Conservation (phyloP, 805 yeast species). For the Lipomyces chichibuensis region DNA sequence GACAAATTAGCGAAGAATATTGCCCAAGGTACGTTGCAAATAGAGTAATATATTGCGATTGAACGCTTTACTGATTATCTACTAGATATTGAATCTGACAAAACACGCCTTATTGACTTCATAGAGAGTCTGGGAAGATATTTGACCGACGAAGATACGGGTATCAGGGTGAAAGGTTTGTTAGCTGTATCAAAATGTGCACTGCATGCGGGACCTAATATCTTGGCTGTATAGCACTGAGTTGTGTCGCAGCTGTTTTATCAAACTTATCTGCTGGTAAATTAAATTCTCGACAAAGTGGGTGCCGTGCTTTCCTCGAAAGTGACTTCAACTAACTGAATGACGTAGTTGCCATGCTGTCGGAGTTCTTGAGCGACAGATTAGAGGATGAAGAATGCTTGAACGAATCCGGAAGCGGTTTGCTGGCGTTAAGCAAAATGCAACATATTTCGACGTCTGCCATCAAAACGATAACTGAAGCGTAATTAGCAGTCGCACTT, state of each 20-base stretch:
- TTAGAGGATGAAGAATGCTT: conserved; percentile 64
- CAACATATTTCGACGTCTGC: conserved; percentile 47
- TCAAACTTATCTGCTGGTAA: conserved; percentile 40
- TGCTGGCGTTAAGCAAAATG: conserved; percentile 57
- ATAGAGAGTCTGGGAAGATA: conserved; percentile 63
- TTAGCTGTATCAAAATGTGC: not conserved
- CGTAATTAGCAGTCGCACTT: conserved; percentile 36
- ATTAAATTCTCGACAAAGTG: conserved; percentile 47
- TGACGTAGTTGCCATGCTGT: conserved; percentile 41
- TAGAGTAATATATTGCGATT: not conserved
- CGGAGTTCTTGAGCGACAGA: conserved; percentile 63
- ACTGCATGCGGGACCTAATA: not conserved
- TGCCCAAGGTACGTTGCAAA: conserved; percentile 18
- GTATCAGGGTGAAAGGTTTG: conserved; percentile 51
- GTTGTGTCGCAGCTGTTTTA: conserved; percentile 50
- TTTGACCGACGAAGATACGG: conserved; percentile 62
- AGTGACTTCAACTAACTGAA: not conserved
- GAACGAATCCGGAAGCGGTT: conserved; percentile 57
- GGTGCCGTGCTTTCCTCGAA: not conserved
- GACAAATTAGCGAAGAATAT: conserved; percentile 13
- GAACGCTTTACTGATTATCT: not conserved
- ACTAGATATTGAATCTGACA: conserved; percentile 39
- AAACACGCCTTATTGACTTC: conserved; percentile 53
- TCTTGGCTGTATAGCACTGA: conserved; percentile 43
- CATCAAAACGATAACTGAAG: conserved; percentile 43